Evolutionary conservation across 2,329 filamentous ascomycete genomes (phyloP).

Genomic region (Pseudogymnoascus sp.): DNA sequence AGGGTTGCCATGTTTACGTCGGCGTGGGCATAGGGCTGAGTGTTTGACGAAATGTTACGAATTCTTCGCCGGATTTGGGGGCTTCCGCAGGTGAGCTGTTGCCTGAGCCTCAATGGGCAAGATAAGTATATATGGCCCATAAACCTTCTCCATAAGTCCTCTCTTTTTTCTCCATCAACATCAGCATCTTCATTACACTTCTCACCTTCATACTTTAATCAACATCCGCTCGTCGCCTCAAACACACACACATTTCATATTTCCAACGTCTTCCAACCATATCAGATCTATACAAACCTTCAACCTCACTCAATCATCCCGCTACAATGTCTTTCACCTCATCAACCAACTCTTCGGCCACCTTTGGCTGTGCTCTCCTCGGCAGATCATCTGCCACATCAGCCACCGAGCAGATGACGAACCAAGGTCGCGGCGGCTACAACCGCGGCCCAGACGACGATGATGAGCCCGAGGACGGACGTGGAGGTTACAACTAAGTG

Average conservation of each 20-base stretch:
- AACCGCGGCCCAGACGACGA: constrained; percentile 24
- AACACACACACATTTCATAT: background rate
- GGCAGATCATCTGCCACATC: background rate
- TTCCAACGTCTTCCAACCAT: background rate
- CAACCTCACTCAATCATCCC: background rate
- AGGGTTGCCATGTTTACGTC: constrained; percentile 4
- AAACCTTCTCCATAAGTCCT: background rate
- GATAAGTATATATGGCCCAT: constrained; percentile 1
- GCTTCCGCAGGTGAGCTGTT: background rate
- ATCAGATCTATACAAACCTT: background rate
- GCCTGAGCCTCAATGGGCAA: background rate
- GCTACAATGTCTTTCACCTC: background rate
- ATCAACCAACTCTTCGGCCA: background rate
- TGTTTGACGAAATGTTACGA: background rate
- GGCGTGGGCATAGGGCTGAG: constrained; percentile 6
- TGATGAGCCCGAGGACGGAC: constrained; percentile 25
- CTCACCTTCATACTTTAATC: background rate
- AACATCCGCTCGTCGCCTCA: background rate
- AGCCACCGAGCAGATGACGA: constrained; percentile 7
- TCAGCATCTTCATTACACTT: constrained; percentile 6
- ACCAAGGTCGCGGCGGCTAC: constrained; percentile 11
- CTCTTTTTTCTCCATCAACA: constrained; percentile 4
- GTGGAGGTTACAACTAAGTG: constrained; percentile 25
- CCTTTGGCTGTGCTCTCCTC: background rate
- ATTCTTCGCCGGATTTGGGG: background rate